Evolutionary conservation across 2,329 filamentous ascomycete genomes (phyloP).

Genomic region (Xylaria sp.): DNA sequence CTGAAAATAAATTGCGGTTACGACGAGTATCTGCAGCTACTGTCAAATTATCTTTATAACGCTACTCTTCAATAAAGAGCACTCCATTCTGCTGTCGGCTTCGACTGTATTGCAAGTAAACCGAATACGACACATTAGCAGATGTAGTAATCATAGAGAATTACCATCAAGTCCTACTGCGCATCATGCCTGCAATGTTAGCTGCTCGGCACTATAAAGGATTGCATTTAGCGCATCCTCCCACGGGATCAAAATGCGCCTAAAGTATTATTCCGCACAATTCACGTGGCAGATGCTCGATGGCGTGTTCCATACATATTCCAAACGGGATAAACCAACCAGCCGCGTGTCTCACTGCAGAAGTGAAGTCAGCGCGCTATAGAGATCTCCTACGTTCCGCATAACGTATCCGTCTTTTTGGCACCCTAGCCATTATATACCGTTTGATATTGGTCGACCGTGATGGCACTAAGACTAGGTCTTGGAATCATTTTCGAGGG

Average conservation of each 20-base stretch:
- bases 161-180: neutral
- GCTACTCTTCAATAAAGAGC: neutral
- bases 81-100: neutral
- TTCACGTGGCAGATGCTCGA: neutral
- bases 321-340: neutral
- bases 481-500: neutral
- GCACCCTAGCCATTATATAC: neutral
- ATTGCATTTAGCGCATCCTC: neutral
- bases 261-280: neutral
- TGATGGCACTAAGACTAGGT: neutral
- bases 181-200: neutral
- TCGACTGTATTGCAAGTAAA: neutral
- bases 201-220: neutral
- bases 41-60: neutral
- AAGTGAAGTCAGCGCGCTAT: neutral
- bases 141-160: slow-evolving; percentile 5
- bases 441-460: neutral
- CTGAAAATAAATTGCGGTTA: slow-evolving; percentile 9
- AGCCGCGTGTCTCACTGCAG: neutral
- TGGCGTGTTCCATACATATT: neutral
- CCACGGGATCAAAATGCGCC: neutral
- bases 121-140: neutral
- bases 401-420: too few species aligned
- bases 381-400: neutral
- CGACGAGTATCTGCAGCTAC: neutral